Conservation (phyloP, 805 yeast genomes). For the Starmerella stigmatis region DNA sequence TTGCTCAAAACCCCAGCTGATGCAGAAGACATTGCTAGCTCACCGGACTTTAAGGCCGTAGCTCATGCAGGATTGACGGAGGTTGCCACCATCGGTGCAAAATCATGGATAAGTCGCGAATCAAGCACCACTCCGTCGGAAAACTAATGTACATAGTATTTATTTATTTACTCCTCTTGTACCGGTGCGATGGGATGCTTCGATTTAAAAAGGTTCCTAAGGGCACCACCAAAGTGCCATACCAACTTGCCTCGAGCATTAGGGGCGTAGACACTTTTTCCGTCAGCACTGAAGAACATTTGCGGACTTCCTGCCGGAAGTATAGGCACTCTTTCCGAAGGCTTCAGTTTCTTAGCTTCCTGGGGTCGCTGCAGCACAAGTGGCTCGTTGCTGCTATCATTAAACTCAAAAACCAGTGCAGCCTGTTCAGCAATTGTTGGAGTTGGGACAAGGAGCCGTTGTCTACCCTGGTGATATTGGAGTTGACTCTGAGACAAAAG, state of each 20-base stretch:
- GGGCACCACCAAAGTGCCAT: conserved; percentile 12
- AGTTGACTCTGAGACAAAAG: conserved; percentile 10
- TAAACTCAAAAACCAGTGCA: conserved; percentile 12
- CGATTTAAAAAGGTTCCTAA: conserved; percentile 3
- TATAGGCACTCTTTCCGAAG: too few relatives aligned
- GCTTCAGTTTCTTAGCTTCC: not conserved
- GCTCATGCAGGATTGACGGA: too few relatives aligned
- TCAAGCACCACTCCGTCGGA: not conserved
- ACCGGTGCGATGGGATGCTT: conserved; percentile 1
- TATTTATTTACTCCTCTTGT: not conserved
- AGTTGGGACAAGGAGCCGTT: conserved; percentile 15
- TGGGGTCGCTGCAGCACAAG: conserved; percentile 1
- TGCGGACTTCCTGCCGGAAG: not conserved
- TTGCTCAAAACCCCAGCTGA: conserved; percentile 1
- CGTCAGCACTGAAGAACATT: conserved; percentile 16
- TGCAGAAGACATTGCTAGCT: not conserved
- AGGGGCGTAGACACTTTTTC: conserved; percentile 8
- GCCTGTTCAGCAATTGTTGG: conserved; percentile 1
- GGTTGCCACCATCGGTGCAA: conserved; percentile 15
- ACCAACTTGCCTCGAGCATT: not conserved
- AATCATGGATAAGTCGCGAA: conserved; percentile 3
- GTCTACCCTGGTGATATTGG: conserved; percentile 12
- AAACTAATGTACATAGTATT: not conserved
- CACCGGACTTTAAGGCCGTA: conserved; percentile 10
- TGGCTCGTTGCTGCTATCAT: not conserved